These are phyloP conservation scores for Pythium grandisporangium DNA, from an alignment of 352 stramenopile genomes.

Conservation along the genomic window DNA sequence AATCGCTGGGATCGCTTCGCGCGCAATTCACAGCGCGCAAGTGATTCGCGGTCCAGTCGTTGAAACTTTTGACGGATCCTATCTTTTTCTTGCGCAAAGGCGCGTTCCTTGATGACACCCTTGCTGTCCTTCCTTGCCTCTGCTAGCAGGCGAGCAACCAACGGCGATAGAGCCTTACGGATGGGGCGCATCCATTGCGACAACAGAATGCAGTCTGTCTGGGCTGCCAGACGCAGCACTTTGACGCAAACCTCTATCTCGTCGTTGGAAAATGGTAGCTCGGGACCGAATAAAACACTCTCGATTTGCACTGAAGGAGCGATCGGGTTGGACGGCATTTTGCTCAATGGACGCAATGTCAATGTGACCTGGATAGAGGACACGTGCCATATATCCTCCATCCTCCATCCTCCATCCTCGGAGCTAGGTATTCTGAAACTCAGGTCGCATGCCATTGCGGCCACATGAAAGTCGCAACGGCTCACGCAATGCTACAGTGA, in stretches of 20 bases:
- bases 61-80: too few species aligned
- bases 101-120: background rate
- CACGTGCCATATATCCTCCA: background rate
- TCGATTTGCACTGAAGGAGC: too few species aligned
- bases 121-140: too few species aligned
- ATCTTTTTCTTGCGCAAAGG: background rate
- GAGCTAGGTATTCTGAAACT: too few species aligned
- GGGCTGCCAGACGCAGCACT: constrained; percentile 28
- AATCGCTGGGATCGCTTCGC: too few species aligned
- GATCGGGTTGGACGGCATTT: too few species aligned
- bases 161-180: constrained; percentile 55
- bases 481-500: too few species aligned
- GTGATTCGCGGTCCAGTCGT: too few species aligned
- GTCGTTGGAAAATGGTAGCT: constrained; percentile 58
- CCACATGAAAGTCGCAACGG: too few species aligned
- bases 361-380: background rate
- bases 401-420: background rate
- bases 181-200: constrained; percentile 51
- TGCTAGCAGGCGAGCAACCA: constrained; percentile 58
- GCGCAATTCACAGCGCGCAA: too few species aligned
- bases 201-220: constrained; percentile 38
- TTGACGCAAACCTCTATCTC: constrained; percentile 41
- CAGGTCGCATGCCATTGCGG: too few species aligned
- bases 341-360: background rate
- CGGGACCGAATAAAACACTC: too few species aligned